A percentile compares a stretch with the other conserved stretches of the same genome.
Conservation (phyloP, 1,139 yeast genomes). For the Torulaspora pretoriensis region DNA sequence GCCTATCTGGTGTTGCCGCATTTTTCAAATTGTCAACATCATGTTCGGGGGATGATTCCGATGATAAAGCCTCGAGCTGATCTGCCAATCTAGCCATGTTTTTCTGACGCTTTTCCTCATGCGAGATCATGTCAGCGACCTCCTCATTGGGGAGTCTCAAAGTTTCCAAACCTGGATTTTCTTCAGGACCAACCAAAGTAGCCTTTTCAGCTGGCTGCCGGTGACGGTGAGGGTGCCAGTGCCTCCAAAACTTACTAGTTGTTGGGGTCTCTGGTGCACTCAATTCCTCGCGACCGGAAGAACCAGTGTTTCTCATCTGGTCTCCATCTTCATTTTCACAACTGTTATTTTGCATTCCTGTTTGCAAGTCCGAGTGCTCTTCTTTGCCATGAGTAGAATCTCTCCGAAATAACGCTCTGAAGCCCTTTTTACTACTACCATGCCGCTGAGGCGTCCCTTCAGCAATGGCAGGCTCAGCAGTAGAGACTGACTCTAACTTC, state of each 20-base stretch:
- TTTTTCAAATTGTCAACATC: not conserved
- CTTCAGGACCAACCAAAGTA: not conserved
- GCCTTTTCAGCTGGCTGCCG: constrained; percentile 3
- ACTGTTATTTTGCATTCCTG: not conserved
- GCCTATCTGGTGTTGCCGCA: constrained; percentile 2
- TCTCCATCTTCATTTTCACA: not conserved
- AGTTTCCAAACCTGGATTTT: not conserved
- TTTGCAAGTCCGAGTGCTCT: not conserved
- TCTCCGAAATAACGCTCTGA: constrained; percentile 18
- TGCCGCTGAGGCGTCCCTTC: constrained; percentile 15
- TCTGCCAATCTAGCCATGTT: constrained; percentile 15
- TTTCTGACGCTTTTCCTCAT: constrained; percentile 16
- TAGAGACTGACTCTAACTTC: not conserved
- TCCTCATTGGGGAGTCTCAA: not conserved
- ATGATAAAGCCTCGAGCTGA: constrained; percentile 10
- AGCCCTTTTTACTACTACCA: constrained; percentile 18
- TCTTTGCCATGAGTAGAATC: constrained; percentile 3
- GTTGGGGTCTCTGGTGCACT: constrained; percentile 6
- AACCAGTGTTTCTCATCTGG: not conserved
- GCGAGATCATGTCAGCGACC: constrained; percentile 7
- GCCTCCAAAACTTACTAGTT: constrained; percentile 18
- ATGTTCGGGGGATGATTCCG: constrained; percentile 1
- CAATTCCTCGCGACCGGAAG: not conserved
- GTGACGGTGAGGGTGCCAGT: constrained; percentile 14
- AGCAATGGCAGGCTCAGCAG: constrained; percentile 11